These are phyloP conservation scores for Canariomyces notabilis DNA, from an alignment of 2,329 filamentous ascomycete species.

Conservation along the genomic window DNA sequence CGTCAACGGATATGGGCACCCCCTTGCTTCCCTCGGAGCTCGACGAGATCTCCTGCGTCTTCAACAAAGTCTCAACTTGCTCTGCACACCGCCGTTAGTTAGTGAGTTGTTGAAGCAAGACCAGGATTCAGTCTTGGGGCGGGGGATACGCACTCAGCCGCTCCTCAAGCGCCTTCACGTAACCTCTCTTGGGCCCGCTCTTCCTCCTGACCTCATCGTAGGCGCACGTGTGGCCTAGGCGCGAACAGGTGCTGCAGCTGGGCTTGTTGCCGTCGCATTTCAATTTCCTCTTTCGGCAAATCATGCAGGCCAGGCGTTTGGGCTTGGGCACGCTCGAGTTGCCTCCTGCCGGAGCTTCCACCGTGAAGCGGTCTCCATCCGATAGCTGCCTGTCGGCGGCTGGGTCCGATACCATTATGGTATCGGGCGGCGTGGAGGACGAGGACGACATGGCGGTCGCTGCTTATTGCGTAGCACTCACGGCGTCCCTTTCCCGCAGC, in stretches of 20 bases:
- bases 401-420: constrained; percentile 27
- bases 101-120: too few species aligned
- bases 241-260: constrained; percentile 80
- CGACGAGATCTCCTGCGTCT: constrained; percentile 61
- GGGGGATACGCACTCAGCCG: constrained; percentile 65
- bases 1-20: constrained; percentile 30
- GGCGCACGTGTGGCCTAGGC: constrained; percentile 80
- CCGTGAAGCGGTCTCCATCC: constrained; percentile 14
- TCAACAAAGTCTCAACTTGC: constrained; percentile 87
- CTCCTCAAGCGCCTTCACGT: constrained; percentile 90
- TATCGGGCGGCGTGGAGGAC: constrained; percentile 27
- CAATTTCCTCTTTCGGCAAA: constrained; percentile 88
- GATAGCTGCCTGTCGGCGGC: constrained; percentile 8
- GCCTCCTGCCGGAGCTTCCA: constrained; percentile 26
- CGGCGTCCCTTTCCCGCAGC: too few species aligned
- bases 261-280: constrained; percentile 82
- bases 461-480: too few species aligned
- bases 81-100: constrained; percentile 48
- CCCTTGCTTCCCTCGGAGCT: constrained; percentile 34
- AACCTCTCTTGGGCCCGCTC: constrained; percentile 89
- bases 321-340: constrained; percentile 63
- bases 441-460: constrained; percentile 25
- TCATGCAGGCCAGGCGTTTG: constrained; percentile 93
- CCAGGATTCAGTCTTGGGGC: background rate
- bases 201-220: constrained; percentile 92